Evolutionary conservation across 2,329 filamentous ascomycete genomes (phyloP).

Genomic region (Neurospora crassa): DNA sequence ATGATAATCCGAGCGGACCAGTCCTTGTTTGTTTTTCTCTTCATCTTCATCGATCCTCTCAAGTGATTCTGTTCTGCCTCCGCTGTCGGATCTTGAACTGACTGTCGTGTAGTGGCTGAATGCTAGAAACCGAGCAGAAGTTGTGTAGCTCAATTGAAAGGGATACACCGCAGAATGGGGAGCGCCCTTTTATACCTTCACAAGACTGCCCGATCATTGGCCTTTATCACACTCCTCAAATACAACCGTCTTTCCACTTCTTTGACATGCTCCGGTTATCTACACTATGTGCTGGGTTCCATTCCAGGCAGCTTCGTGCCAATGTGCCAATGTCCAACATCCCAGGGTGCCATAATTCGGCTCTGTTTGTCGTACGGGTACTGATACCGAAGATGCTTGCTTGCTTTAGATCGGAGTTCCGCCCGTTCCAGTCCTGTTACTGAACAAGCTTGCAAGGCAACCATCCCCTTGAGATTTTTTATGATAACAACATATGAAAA

Average conservation of each 20-base stretch:
- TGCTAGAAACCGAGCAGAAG: too few relatives aligned
- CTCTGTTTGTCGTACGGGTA: background rate
- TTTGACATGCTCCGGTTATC: background rate
- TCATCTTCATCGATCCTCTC: background rate
- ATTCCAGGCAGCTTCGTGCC: background rate
- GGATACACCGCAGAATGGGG: background rate
- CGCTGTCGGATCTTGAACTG: too few relatives aligned
- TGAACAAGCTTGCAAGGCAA: too few relatives aligned
- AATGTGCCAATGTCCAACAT: background rate
- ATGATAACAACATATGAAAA: too few relatives aligned
- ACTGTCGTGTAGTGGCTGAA: too few relatives aligned
- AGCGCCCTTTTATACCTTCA: background rate
- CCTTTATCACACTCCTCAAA: background rate
- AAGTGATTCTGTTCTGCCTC: background rate
- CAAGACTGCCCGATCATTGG: background rate
- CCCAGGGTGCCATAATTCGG: background rate
- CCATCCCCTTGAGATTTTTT: too few relatives aligned
- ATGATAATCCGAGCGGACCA: background rate
- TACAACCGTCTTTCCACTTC: background rate
- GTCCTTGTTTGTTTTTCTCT: slow-evolving; percentile 1
- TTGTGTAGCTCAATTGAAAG: too few relatives aligned
- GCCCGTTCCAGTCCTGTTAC: background rate
- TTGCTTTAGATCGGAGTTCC: background rate
- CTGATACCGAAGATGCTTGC: background rate
- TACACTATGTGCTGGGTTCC: background rate